A percentile compares a stretch with the other conserved stretches of the same genome.
Conservation (phyloP, 805 yeast genomes). For the Blastobotrys americana region DNA sequence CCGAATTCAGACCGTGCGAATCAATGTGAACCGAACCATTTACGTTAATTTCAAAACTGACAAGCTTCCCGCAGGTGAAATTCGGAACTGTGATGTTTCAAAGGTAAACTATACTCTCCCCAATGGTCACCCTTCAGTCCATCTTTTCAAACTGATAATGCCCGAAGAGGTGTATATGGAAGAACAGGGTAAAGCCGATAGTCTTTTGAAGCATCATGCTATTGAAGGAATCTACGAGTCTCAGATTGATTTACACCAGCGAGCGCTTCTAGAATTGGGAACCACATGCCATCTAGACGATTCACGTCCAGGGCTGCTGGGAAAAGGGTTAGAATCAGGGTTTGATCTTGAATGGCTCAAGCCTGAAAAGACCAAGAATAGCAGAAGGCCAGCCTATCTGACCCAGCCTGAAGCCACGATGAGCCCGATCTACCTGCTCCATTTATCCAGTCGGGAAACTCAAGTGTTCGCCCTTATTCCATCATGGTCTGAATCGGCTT, state of each 20-base stretch:
- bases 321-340: conserved; percentile 79
- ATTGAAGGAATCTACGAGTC: conserved; percentile 73
- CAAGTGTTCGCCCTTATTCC: conserved; percentile 64
- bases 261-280: conserved; percentile 78
- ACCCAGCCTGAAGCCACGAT: neutral
- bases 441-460: conserved; percentile 64
- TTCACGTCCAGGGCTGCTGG: conserved; percentile 69
- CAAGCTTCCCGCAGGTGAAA: conserved; percentile 35
- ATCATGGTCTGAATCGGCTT: conserved; percentile 47
- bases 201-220: conserved; percentile 54
- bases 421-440: conserved; percentile 48
- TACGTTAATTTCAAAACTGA: conserved; percentile 58
- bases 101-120: conserved; percentile 61
- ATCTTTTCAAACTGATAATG: conserved; percentile 58
- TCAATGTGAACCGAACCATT: conserved; percentile 68
- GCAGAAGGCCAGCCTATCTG: conserved; percentile 4
- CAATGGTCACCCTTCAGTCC: conserved; percentile 44
- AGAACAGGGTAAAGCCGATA: conserved; percentile 50
- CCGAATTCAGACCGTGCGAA: conserved; percentile 62
- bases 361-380: conserved; percentile 9
- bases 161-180: conserved; percentile 54
- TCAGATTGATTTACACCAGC: conserved; percentile 55
- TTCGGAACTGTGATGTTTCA: conserved; percentile 49
- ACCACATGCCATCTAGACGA: conserved; percentile 56
- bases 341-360: conserved; percentile 53